phyloP scores from a whole-genome alignment of 495 filamentous ascomycete species.

The Talaromyces proteolyticus region DNA sequence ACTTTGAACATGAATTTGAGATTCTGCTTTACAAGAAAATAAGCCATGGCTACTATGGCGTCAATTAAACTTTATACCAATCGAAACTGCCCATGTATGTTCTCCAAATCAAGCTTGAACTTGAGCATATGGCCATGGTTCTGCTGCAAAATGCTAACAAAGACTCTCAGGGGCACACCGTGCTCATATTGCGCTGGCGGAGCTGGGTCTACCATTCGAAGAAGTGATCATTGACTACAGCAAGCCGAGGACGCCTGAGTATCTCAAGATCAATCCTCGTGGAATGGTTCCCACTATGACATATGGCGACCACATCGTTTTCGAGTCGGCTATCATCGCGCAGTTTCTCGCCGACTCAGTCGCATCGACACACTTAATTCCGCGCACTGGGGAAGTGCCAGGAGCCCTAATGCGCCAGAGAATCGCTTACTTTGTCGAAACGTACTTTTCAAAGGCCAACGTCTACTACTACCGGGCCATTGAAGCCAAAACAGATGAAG shows the following conservation, averaged over 20 bases:
- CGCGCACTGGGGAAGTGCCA: constrained; percentile 20
- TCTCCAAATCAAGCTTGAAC: not conserved
- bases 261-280: constrained; percentile 77
- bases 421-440: constrained; percentile 70
- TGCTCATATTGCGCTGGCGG: constrained; percentile 69
- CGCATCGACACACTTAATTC: constrained; percentile 38
- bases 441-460: constrained; percentile 60
- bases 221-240: constrained; percentile 74
- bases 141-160: no score
- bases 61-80: not conserved
- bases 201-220: constrained; percentile 66
- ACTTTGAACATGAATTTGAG: no score
- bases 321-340: constrained; percentile 66
- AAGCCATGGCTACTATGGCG: not conserved
- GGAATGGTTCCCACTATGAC: constrained; percentile 72
- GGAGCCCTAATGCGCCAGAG: constrained; percentile 55
- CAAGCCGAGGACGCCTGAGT: constrained; percentile 69
- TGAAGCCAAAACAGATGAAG: constrained; percentile 24
- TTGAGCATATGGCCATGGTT: not conserved
- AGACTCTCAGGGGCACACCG: constrained; percentile 55
- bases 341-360: constrained; percentile 63
- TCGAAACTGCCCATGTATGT: not conserved
- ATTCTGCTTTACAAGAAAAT: no score
- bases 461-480: constrained; percentile 35
- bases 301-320: constrained; percentile 66